A percentile compares a stretch with the other conserved stretches of the same genome.
phyloP scores from a whole-genome alignment of 768 basidiomycete genomes.

The Austroboletus eburneus region DNA sequence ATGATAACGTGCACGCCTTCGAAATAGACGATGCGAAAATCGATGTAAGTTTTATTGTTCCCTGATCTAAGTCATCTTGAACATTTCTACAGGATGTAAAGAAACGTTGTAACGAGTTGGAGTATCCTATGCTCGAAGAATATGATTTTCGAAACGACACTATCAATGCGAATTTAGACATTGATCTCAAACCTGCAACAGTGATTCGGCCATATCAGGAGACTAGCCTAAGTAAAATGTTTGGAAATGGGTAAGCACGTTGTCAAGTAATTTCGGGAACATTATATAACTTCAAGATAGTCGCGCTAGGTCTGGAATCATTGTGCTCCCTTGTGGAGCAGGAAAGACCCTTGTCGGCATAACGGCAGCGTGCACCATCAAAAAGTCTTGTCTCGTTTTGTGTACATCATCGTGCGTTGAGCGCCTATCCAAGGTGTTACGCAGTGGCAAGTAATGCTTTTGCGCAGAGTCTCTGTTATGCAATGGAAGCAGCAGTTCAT shows the following conservation, averaged over 20 bases:
- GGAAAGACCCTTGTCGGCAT: constrained; percentile 99
- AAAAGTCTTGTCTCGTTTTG: constrained; percentile 95
- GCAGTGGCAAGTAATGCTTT: constrained; percentile 8
- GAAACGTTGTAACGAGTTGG: constrained; percentile 92
- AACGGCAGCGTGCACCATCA: constrained; percentile 98
- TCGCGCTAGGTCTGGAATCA: constrained; percentile 96
- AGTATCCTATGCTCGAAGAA: constrained; percentile 98
- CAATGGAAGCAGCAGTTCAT: constrained; percentile 99
- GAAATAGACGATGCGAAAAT: constrained; percentile 94
- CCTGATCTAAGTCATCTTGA: constrained; percentile 1
- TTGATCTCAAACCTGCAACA: constrained; percentile 96
- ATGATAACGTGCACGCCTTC: constrained; percentile 95
- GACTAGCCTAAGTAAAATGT: constrained; percentile 98
- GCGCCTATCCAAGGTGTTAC: background rate
- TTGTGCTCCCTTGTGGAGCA: constrained; percentile 96
- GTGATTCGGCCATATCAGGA: constrained; percentile 98
- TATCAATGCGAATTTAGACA: constrained; percentile 93
- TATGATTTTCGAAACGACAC: constrained; percentile 99
- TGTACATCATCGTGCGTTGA: constrained; percentile 92
- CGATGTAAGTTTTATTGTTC: constrained; percentile 53
- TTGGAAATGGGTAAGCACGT: constrained; percentile 83
- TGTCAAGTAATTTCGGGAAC: background rate
- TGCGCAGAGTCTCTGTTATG: constrained; percentile 80
- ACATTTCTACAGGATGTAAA: constrained; percentile 72
- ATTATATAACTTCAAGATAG: constrained; percentile 37